A percentile compares a stretch with the other conserved stretches of the same genome.
Conservation (phyloP, 805 yeast genomes). For the Suhomyces emberorum region DNA sequence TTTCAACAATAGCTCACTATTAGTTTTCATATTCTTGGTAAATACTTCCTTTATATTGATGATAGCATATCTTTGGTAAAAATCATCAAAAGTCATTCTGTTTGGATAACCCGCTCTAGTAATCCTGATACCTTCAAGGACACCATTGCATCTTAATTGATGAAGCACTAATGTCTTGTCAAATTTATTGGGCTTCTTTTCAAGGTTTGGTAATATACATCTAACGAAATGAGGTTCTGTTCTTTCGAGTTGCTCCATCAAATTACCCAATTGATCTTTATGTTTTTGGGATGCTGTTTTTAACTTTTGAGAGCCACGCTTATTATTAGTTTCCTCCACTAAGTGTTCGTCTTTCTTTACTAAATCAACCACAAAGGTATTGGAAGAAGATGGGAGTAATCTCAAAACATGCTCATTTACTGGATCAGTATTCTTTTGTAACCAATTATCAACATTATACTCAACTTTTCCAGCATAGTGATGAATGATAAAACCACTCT, state of each 20-base stretch:
- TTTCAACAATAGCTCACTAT: constrained; percentile 64
- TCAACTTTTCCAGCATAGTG: constrained; percentile 98
- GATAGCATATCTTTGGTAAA: constrained; percentile 71
- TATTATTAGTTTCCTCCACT: constrained; percentile 7
- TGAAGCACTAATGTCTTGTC: constrained; percentile 76
- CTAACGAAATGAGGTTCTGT: constrained; percentile 97
- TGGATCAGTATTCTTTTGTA: constrained; percentile 93
- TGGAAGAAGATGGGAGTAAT: constrained; percentile 56
- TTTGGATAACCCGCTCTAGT: constrained; percentile 98
- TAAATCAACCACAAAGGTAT: constrained; percentile 52
- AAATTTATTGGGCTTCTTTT: constrained; percentile 66
- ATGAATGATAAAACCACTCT: constrained; percentile 75
- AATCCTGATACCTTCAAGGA: constrained; percentile 93
- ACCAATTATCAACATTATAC: constrained; percentile 88
- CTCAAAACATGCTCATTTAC: constrained; percentile 69
- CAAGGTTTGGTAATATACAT: constrained; percentile 86
- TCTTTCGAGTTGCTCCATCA: constrained; percentile 67
- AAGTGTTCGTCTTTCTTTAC: constrained; percentile 42
- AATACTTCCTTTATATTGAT: constrained; percentile 49
- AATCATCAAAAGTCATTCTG: constrained; percentile 78
- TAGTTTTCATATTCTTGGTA: constrained; percentile 53
- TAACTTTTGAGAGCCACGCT: constrained; percentile 37
- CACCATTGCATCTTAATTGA: constrained; percentile 96
- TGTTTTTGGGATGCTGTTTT: constrained; percentile 84
- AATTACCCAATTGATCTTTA: constrained; percentile 70